Evolutionary conservation across 1,284 basidiomycete species (phyloP), one percentile per base, ranked within the genome.

Genomic region (Malassezia obtusa): DNA sequence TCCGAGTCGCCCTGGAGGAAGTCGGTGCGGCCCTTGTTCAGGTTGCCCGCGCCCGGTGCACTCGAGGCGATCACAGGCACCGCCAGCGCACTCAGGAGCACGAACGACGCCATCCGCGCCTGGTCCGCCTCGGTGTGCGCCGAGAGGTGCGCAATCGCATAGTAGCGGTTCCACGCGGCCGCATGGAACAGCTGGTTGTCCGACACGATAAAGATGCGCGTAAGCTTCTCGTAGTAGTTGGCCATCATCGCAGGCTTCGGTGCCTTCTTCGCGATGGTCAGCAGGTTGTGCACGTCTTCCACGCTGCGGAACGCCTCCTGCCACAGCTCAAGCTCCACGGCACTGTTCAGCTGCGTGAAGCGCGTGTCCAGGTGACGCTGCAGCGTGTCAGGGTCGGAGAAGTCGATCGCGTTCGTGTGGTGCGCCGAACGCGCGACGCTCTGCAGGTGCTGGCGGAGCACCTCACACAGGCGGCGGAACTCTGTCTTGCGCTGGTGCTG

Each of bases 281-380:
- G 82, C 43, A 99, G 81, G 69, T 90, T 91, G 78, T 98, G 92
- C 37, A 98, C 88, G 75, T 99, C 94, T 76, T 98, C 92, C 57
- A 96, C 89, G 40, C 89, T 90, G 57, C 94, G 86, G 82, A 96
- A 99, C 4, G 90, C 92, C 76, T 98, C 92, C 75, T 96, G 92
- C 94, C 92, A 99, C 44, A 98, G 81, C 77, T 99, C 94, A 60
- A 99, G 84, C 76, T 96, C 89, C 60, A 96, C 91, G 8, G 91
- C 91, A n/a, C 89, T 86, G 74, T 92, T 90, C 61, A 99, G 84
- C 78, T 98, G 92, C 31, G 89, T 86, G 75, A 98, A 96, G 56
- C 94, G 89, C 17, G 90, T 96, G 76, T 98, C 94, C 58, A 99
- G 85, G 77, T 96, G 89, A 65, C 89, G 89, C 73, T 94, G 87